Evolutionary conservation across 2,329 filamentous ascomycete genomes (phyloP).

Genomic region (Chaetomium sp.): DNA sequence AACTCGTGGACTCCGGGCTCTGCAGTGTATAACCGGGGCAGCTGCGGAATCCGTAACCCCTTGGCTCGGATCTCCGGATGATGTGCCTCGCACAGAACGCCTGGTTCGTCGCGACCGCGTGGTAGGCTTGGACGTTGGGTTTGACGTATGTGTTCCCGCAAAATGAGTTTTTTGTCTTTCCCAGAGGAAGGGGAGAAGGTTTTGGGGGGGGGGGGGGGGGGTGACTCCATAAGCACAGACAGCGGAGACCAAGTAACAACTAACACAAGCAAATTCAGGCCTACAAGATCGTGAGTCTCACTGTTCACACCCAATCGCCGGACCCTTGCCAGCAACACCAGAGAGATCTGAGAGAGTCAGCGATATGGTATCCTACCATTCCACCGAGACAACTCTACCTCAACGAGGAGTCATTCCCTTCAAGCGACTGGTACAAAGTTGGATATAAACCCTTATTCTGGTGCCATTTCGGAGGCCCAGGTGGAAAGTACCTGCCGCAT

Average conservation of each 20-base stretch:
- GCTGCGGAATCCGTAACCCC: background rate
- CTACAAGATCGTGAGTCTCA: conserved; percentile 5
- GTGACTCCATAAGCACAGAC: background rate
- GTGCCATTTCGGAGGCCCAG: conserved; percentile 2
- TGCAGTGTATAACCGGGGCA: conserved; percentile 1
- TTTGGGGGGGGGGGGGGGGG: no score
- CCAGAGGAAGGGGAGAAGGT: no score
- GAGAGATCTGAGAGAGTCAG: background rate
- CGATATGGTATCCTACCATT: conserved; percentile 3
- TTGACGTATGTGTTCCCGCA: conserved; percentile 1
- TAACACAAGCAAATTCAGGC: background rate
- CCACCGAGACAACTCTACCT: background rate
- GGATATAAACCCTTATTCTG: conserved; percentile 4
- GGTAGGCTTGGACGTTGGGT: background rate
- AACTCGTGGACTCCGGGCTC: background rate
- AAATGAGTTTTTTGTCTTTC: no score
- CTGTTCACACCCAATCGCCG: background rate
- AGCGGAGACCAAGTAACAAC: background rate
- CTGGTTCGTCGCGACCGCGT: background rate
- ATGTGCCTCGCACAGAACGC: conserved; percentile 1
- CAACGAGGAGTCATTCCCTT: background rate
- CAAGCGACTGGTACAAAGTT: background rate
- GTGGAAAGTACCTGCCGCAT: background rate
- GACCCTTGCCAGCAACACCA: background rate
- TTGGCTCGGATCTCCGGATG: conserved; percentile 1